These are phyloP conservation scores for Reutealis trisperma DNA, from an alignment of 345 rosid species.

Conservation along the genomic window DNA sequence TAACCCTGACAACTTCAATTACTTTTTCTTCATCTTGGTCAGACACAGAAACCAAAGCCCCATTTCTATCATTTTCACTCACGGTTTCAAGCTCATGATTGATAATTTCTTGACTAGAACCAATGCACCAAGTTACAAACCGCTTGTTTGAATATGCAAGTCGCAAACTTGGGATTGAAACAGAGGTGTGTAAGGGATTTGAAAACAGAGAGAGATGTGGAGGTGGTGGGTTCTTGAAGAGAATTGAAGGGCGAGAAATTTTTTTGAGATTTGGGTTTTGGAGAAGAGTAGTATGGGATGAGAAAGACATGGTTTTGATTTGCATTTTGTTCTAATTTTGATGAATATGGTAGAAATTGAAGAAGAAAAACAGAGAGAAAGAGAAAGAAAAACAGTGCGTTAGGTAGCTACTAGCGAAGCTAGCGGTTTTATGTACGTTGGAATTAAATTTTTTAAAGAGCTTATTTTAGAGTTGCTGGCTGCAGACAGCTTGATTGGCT, in stretches of 20 bases:
- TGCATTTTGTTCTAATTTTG: constrained; percentile 27
- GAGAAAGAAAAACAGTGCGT: neutral
- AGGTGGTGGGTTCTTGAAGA: constrained; percentile 15
- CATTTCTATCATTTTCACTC: neutral
- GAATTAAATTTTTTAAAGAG: neutral
- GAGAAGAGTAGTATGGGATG: constrained; percentile 5
- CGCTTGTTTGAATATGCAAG: neutral
- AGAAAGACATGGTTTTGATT: constrained; percentile 37
- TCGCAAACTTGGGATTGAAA: constrained; percentile 13
- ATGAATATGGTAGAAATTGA: neutral
- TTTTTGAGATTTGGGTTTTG: constrained; percentile 30
- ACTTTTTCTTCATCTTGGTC: constrained; percentile 11
- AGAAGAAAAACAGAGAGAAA: neutral
- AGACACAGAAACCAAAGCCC: neutral
- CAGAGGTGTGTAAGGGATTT: neutral
- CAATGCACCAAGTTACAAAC: constrained; percentile 32
- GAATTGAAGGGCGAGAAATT: constrained; percentile 23
- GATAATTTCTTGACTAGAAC: constrained; percentile 31
- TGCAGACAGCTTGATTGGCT: neutral
- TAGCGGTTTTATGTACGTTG: neutral
- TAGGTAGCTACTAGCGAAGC: too few relatives aligned
- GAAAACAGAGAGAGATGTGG: neutral
- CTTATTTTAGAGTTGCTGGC: neutral
- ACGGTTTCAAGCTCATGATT: neutral
- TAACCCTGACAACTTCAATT: constrained; percentile 8